Evolutionary conservation across 2,329 filamentous ascomycete genomes (phyloP), one percentile per base, ranked within the genome.

Genomic region (Hirsutella thompsonii): DNA sequence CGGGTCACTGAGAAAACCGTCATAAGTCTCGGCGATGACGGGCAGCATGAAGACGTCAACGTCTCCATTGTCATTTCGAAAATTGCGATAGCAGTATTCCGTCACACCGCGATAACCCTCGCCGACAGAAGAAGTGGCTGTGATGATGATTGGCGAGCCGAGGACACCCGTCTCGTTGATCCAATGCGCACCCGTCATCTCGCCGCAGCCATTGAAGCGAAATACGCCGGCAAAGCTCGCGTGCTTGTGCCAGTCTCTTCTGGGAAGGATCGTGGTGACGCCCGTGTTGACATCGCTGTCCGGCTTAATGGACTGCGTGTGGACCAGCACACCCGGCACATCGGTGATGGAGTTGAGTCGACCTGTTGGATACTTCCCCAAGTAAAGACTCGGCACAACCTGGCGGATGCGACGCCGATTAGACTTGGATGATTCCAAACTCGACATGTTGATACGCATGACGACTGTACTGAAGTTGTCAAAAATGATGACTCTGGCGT

Each of bases 141-240:
- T 81, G 40, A 81, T 62, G 40, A 79, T 53, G 42, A 81, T 71
- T 3, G 76, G 78, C 3, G 70, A 74, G 41, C 70, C 67, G 3
- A 79, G 55, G 4, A 77, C 60, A 0, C 76, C 76, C 0, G 74
- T 74, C 53, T 81, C 77, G 14, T 74, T 66, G 44, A 81, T 70
- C 69, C 73, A 77, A 49, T 79, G 72, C 9, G 62, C 63, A 2
- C 76, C 75, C 0, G 76, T 80, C 61, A 80, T 62, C 55, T 80
- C 75, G 34, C 78, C 76, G 36, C 69, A 70, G 41, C 77, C 76
- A 48, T 81, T 81, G 61, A 81, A 79, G 45, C 69, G 67, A 57
- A 79, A 79, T 37, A 72, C 50, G n/a, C 65, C 65, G 3, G 68
- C 64, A 37, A 70, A 66, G 41, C 62, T 67, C 33, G 65, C 65